phyloP scores from a whole-genome alignment of 306 rosid species.

The Medicago ruthenica region DNA sequence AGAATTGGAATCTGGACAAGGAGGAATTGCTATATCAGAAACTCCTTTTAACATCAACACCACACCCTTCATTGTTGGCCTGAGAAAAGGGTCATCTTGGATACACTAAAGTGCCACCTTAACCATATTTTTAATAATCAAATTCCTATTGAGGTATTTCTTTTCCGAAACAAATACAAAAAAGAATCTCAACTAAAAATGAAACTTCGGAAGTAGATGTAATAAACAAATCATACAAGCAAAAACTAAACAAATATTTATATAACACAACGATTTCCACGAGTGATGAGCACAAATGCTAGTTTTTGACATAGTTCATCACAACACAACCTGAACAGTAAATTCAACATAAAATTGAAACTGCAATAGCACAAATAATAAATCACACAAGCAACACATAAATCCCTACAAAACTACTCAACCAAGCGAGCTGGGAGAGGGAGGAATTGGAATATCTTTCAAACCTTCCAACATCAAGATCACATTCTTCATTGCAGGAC shows the following conservation, averaged over 20 bases:
- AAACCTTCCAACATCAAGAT: constrained; percentile 53
- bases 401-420: constrained; percentile 11
- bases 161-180: too few relatives aligned
- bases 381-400: too few relatives aligned
- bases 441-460: constrained; percentile 49
- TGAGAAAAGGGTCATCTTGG: constrained; percentile 50
- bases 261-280: not conserved
- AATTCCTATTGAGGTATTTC: too few relatives aligned
- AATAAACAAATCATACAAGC: too few relatives aligned
- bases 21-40: constrained; percentile 47
- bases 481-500: constrained; percentile 49
- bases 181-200: too few relatives aligned
- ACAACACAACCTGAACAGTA: not conserved
- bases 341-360: constrained; percentile 8
- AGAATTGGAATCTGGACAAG: constrained; percentile 40
- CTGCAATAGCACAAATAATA: not conserved
- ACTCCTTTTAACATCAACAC: constrained; percentile 53
- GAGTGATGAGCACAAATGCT: not conserved
- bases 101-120: constrained; percentile 54
- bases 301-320: too few relatives aligned
- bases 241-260: too few relatives aligned
- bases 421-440: constrained; percentile 34
- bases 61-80: constrained; percentile 56
- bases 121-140: too few relatives aligned
- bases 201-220: too few relatives aligned